phyloP scores from a whole-genome alignment of 768 basidiomycete genomes.

The Macrolepiota dolichaula region DNA sequence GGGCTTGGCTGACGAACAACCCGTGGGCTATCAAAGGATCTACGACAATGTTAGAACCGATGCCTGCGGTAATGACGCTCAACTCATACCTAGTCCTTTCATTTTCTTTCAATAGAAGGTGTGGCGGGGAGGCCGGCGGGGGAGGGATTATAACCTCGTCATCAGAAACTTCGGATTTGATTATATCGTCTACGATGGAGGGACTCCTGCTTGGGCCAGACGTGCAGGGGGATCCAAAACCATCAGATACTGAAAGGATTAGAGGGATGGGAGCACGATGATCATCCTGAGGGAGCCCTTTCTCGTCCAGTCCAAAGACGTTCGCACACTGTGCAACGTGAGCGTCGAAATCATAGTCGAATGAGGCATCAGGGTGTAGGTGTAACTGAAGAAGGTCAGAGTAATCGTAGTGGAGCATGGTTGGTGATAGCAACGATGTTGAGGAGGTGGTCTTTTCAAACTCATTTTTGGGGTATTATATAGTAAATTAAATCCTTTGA shows the following conservation, averaged over 20 bases:
- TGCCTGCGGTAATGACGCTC: neutral
- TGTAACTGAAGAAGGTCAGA: constrained; percentile 10
- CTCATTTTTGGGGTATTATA: constrained; percentile 9
- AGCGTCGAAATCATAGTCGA: constrained; percentile 11
- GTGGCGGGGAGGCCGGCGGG: neutral
- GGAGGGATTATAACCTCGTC: neutral
- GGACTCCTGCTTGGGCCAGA: constrained; percentile 7
- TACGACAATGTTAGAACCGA: neutral
- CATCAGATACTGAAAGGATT: neutral
- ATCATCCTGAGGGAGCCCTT: constrained; percentile 1
- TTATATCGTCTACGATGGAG: neutral
- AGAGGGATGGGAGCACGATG: constrained; percentile 3
- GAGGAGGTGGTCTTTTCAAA: neutral
- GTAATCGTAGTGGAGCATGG: constrained; percentile 4
- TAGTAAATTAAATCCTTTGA: constrained; percentile 8
- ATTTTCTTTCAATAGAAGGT: neutral
- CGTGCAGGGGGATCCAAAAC: constrained; percentile 6
- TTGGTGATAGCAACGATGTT: neutral
- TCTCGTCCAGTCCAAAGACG: constrained; percentile 8
- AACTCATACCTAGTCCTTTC: constrained; percentile 5
- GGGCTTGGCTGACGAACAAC: neutral
- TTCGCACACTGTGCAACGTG: constrained; percentile 8
- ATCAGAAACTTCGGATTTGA: constrained; percentile 2
- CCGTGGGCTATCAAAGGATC: constrained; percentile 1
- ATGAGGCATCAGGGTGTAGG: neutral